Conservation (phyloP, 2,329 filamentous ascomycete genomes). For the Xylaria sp. region DNA sequence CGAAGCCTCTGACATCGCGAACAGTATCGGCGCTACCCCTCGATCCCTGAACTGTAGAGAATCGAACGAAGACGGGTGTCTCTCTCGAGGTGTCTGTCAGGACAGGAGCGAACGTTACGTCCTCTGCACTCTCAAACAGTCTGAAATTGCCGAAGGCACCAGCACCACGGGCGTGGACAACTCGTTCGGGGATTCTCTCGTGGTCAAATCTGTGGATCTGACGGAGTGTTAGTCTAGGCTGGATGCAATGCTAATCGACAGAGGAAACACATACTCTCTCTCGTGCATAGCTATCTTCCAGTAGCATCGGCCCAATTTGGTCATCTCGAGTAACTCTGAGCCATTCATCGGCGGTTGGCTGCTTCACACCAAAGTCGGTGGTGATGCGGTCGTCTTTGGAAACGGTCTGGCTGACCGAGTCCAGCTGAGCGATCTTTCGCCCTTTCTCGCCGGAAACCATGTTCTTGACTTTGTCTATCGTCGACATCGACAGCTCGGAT, state of each 20-base stretch:
- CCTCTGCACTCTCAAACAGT: slow-evolving; percentile 72
- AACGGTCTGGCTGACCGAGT: slow-evolving; percentile 67
- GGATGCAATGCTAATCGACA: too few relatives aligned
- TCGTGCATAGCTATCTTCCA: slow-evolving; percentile 79
- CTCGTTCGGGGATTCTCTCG: slow-evolving; percentile 74
- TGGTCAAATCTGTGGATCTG: slow-evolving; percentile 78
- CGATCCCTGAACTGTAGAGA: slow-evolving; percentile 78
- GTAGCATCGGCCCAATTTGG: slow-evolving; percentile 71
- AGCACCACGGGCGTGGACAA: slow-evolving; percentile 76
- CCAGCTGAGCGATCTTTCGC: slow-evolving; percentile 72
- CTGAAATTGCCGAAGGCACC: slow-evolving; percentile 78
- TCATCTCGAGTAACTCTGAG: slow-evolving; percentile 71
- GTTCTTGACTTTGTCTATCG: slow-evolving; percentile 53
- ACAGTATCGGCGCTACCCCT: slow-evolving; percentile 76
- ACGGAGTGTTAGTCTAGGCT: background rate
- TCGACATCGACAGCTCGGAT: slow-evolving; percentile 22
- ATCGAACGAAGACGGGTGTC: slow-evolving; percentile 73
- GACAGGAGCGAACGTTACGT: slow-evolving; percentile 72
- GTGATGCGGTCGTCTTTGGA: slow-evolving; percentile 71
- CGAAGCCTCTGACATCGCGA: slow-evolving; percentile 79
- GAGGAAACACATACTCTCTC: slow-evolving; percentile 67
- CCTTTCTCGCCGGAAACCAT: slow-evolving; percentile 55
- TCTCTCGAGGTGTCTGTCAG: slow-evolving; percentile 74
- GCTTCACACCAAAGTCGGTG: slow-evolving; percentile 80
- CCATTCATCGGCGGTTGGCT: slow-evolving; percentile 82